Base-by-base conservation (phyloP, 495 filamentous ascomycete genomes). In the Trichocladium uniseriatum region DNA sequence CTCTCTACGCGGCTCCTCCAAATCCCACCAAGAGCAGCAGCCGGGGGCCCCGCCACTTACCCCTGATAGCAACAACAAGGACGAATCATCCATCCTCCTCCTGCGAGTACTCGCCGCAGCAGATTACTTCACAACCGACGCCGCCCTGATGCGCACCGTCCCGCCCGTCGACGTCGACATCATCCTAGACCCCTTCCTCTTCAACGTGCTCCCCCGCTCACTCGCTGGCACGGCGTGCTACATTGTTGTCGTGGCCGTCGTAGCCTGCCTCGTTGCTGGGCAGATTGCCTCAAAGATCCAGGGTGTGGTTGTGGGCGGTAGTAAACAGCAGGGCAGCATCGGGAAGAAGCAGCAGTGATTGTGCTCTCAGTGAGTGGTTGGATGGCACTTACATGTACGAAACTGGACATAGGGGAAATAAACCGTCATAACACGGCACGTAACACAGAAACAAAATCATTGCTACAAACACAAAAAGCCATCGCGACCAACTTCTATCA, bases 171-270 rank as follows among this genome's bases (percentile, higher is more conserved):
- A 74, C 45, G 87, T 83, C 16, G 90, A 98, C 64, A 75, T 98
- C 44, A 87, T 96, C 62, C 79, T 98, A 20, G 92, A 98, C 68
- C 88, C 89, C 18, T 96, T 79, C 53, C 38, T 89, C 32, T 67
- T 79, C 54, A 87, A 88, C 66, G 56, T 85, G 6, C 72, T 91
- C 51, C 87, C 87, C 9, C 69, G 73, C 42, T 87, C 84, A 16
- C 65, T 92, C 16, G 57, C 86, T 14, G 79, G 79, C 34, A 91
- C 83, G 11, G 77, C 74, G 24, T 62, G 57, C 20, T 87, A 81
- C 63, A 70, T 86, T 42, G 51, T 72, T 6, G 53, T 75, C 18
- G 74, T 89, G 49, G 75, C 76, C 9, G 54, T 73, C 37, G 44
- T 71, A 19, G 75, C 78, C 16, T 75, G 71, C 55, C 67, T 77